Conservation (phyloP, 768 basidiomycete species). For the Lactarius akahatsu region DNA sequence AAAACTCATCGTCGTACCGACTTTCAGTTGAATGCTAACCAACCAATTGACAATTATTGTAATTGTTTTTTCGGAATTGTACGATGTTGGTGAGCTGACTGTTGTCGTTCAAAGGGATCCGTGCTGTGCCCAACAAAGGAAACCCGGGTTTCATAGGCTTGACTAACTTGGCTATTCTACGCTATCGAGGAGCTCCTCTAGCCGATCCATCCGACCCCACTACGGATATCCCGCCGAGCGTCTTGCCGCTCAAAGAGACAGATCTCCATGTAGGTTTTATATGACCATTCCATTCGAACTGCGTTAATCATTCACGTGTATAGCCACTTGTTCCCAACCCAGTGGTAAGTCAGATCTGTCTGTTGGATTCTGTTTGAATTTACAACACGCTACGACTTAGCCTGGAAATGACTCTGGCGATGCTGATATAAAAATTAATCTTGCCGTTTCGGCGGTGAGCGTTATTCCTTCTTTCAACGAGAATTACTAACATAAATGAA, state of each 20-base stretch:
- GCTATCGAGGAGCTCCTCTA: conserved; percentile 8
- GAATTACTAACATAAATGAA: neutral
- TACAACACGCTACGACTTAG: neutral
- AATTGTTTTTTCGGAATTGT: neutral
- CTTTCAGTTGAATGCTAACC: conserved; percentile 28
- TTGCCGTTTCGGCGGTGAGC: conserved; percentile 18
- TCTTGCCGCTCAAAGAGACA: conserved; percentile 11
- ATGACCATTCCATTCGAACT: neutral
- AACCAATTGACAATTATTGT: conserved; percentile 21
- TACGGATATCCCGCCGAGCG: neutral
- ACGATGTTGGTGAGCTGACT: neutral
- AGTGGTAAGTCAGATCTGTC: conserved; percentile 14
- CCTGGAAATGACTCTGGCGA: neutral
- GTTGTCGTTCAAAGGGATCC: conserved; percentile 14
- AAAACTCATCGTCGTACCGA: neutral
- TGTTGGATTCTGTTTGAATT: neutral
- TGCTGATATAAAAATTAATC: conserved; percentile 16
- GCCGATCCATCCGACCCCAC: conserved; percentile 9
- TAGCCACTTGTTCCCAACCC: conserved; percentile 7
- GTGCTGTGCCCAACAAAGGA: neutral
- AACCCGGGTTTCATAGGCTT: conserved; percentile 3
- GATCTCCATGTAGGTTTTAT: conserved; percentile 18
- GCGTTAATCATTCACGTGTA: conserved; percentile 11
- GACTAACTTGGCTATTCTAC: conserved; percentile 28
- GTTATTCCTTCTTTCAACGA: neutral